phyloP scores from a whole-genome alignment of 1,139 yeast species.

The Insectozyma bohioensis region DNA sequence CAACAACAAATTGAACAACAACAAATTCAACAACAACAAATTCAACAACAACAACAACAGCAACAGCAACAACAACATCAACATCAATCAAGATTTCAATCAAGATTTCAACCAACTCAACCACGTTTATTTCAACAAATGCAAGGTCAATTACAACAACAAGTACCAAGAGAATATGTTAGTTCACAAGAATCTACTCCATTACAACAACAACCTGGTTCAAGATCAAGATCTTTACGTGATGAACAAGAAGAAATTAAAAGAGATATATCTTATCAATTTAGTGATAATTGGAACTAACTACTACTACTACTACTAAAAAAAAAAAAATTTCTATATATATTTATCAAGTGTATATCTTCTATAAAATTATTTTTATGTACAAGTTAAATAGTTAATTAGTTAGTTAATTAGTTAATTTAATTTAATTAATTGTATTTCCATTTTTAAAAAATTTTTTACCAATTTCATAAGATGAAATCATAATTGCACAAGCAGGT shows the following conservation, averaged over 20 bases:
- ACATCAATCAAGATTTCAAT: too few relatives aligned
- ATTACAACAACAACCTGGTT: conserved; percentile 1
- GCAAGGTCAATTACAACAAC: conserved; percentile 1
- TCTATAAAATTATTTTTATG: conserved; percentile 2
- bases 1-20: conserved; percentile 4
- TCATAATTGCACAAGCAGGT: conserved; percentile 98
- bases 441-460: conserved; percentile 57
- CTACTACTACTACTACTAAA: too few relatives aligned
- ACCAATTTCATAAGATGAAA: conserved; percentile 88
- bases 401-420: too few relatives aligned
- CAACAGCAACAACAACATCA: conserved; percentile 7
- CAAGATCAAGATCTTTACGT: conserved; percentile 1
- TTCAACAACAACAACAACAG: conserved; percentile 6
- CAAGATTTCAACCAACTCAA: too few relatives aligned
- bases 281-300: conserved; percentile 11
- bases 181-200: too few relatives aligned
- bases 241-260: neutral
- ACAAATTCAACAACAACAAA: conserved; percentile 5
- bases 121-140: too few relatives aligned
- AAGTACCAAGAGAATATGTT: too few relatives aligned
- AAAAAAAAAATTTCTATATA: too few relatives aligned
- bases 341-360: too few relatives aligned
- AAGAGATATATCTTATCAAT: conserved; percentile 7
- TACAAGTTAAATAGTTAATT: neutral
- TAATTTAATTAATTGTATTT: too few relatives aligned